phyloP scores from a whole-genome alignment of 2,329 filamentous ascomycete species.

The Colletotrichum neosansevieriae region DNA sequence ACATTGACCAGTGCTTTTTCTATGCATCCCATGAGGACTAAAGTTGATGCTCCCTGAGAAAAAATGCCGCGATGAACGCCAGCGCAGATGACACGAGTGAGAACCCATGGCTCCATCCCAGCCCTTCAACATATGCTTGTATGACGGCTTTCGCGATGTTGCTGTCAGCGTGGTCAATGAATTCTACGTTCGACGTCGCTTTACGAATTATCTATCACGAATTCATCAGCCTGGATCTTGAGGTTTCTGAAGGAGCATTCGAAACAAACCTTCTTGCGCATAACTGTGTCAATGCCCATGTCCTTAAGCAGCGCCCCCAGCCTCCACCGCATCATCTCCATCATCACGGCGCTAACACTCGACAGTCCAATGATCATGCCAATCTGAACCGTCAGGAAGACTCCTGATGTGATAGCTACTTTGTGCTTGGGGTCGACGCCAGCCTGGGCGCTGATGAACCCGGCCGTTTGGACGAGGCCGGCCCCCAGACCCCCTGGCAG shows the following conservation, averaged over 20 bases:
- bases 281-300: slow-evolving; percentile 35
- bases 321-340: slow-evolving; percentile 41
- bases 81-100: slow-evolving; percentile 47
- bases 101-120: slow-evolving; percentile 51
- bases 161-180: slow-evolving; percentile 45
- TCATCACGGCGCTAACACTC: slow-evolving; percentile 52
- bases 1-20: background rate
- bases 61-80: slow-evolving; percentile 44
- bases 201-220: slow-evolving; percentile 47
- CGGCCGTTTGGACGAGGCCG: slow-evolving; percentile 54
- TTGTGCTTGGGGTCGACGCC: slow-evolving; percentile 53
- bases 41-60: slow-evolving; percentile 46
- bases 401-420: slow-evolving; percentile 55
- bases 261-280: slow-evolving; percentile 31
- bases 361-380: slow-evolving; percentile 55
- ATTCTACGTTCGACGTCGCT: slow-evolving; percentile 50
- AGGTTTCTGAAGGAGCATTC: too few relatives aligned
- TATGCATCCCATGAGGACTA: background rate
- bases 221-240: too few relatives aligned
- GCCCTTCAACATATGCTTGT: slow-evolving; percentile 49
- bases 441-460: slow-evolving; percentile 58
- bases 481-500: slow-evolving; percentile 62
- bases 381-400: slow-evolving; percentile 54
- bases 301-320: slow-evolving; percentile 34
- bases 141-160: slow-evolving; percentile 47